Conservation (phyloP, 192 early-diverging fungal species). For the Irineochytrium annulatum region DNA sequence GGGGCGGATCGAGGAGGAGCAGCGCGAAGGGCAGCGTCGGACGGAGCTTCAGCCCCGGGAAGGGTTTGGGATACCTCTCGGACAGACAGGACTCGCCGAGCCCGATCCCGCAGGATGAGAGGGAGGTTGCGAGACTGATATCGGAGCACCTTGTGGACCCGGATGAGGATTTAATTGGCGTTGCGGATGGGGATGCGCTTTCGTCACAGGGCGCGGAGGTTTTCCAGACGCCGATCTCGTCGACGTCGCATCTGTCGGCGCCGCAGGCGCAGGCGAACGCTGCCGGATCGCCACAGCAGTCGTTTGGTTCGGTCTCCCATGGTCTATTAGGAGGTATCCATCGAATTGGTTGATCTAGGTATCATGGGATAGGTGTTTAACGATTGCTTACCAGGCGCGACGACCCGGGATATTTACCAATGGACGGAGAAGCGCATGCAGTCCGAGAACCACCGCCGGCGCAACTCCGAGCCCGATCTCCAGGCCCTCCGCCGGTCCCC, state of each 20-base stretch:
- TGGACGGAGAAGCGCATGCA: constrained; percentile 62
- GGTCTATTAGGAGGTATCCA: constrained; percentile 30
- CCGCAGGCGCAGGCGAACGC: constrained; percentile 17
- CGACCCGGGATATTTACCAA: constrained; percentile 86
- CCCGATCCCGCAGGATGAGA: not conserved
- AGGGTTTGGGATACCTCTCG: not conserved
- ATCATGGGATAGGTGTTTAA: not conserved
- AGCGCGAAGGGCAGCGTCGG: not conserved
- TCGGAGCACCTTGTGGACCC: constrained; percentile 34
- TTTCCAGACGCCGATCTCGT: too few relatives aligned
- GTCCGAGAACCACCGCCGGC: constrained; percentile 16
- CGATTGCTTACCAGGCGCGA: constrained; percentile 48
- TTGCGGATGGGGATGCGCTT: not conserved
- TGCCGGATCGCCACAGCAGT: constrained; percentile 13
- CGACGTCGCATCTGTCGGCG: not conserved
- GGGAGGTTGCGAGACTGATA: constrained; percentile 23
- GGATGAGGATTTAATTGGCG: not conserved
- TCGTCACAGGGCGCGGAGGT: too few relatives aligned
- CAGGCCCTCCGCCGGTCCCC: constrained; percentile 10
- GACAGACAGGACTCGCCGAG: not conserved
- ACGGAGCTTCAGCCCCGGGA: constrained; percentile 4
- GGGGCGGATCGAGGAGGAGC: not conserved
- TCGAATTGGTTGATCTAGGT: not conserved
- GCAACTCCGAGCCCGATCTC: constrained; percentile 43
- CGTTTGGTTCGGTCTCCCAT: constrained; percentile 35